Base-by-base conservation (phyloP, 2,329 filamentous ascomycete genomes). In the Fusarium bulbicola region DNA sequence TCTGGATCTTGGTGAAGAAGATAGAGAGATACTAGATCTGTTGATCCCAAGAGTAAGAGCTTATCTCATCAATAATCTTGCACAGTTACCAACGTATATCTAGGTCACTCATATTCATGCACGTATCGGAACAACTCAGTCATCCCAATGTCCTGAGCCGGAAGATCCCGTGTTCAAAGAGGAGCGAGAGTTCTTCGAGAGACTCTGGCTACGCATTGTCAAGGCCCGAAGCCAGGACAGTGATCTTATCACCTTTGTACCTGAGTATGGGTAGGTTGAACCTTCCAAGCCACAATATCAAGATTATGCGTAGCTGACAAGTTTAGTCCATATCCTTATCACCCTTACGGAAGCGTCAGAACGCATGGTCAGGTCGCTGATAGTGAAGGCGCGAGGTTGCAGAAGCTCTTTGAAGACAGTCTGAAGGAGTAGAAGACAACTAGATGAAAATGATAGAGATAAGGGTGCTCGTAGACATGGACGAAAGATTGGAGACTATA, bases 401-500 rank as follows among this genome's bases (percentile, higher is more conserved):
- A 53, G 7, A 28, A 39, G 6, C 18, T 52, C 2, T 36, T 52
- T 5, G 32, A 52, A 21, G n/a, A 26, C 0, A 26, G 32, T 0
- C 18, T 36, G 2, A 34, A 34, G 3, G 5, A 18, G 15, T 24
- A n/a, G 4, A 5, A 13, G 20, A 12, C 2, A 12, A 6, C 1
- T 5, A 6, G 6, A 20, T 0, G 9, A 14, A n/a, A 6, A 11
- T 21, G 1, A 6, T 1, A 6, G 7, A 3, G 5, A 6, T 0
- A n/a, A 15, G 7, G 21, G 0, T 21, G 3, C 9, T 40, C 1
- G 1, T 9, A 21, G 20, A 20, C 1, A 20, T 7, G 7, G 4
- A 39, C 14, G 20, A 39, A 18, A 3, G 18, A 21, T 14, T 1
- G 0, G 20, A 42, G 9, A 20, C 36, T 7, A 42, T 16, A 13